These are phyloP conservation scores for Pilobolus umbonatus DNA, from an alignment of 192 early-diverging fungal genomes.

Conservation along the genomic window DNA sequence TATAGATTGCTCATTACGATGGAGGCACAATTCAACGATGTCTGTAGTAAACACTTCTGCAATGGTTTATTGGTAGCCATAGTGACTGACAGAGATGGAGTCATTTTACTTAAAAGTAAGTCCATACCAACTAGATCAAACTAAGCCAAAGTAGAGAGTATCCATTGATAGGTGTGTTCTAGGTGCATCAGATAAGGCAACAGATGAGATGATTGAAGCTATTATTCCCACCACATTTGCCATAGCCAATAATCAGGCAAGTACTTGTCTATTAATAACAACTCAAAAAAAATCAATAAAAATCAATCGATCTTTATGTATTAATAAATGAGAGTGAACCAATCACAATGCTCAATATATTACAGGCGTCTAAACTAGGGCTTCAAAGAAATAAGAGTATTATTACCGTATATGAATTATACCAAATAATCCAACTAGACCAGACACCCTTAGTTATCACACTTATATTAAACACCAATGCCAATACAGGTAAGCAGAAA, in stretches of 20 bases:
- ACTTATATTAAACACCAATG: slow-evolving; percentile 45
- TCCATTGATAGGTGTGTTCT: background rate
- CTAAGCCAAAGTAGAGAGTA: slow-evolving; percentile 7
- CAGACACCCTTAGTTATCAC: slow-evolving; percentile 56
- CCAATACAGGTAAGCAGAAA: slow-evolving; percentile 52
- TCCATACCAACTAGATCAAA: background rate
- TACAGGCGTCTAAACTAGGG: slow-evolving; percentile 58
- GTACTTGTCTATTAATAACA: background rate
- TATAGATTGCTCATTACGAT: slow-evolving; percentile 14
- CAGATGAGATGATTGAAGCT: slow-evolving; percentile 43
- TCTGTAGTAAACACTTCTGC: slow-evolving; percentile 24
- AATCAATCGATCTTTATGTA: background rate
- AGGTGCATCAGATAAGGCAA: slow-evolving; percentile 31
- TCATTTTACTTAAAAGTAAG: slow-evolving; percentile 52
- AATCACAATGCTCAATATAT: background rate
- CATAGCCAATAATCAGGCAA: slow-evolving; percentile 57
- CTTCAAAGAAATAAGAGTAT: slow-evolving; percentile 56
- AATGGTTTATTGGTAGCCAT: slow-evolving; percentile 50
- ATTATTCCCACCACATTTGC: slow-evolving; percentile 56
- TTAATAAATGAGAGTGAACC: background rate
- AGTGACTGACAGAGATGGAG: slow-evolving; percentile 59
- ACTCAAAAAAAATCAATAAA: background rate
- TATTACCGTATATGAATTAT: slow-evolving; percentile 48
- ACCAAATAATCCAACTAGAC: slow-evolving; percentile 61
- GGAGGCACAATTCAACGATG: slow-evolving; percentile 4